Percentiles rank a stretch among this genome's conserved stretches.
Evolutionary conservation across 345 rosid genomes (phyloP).

Genomic region (Sisymbrium irio): DNA sequence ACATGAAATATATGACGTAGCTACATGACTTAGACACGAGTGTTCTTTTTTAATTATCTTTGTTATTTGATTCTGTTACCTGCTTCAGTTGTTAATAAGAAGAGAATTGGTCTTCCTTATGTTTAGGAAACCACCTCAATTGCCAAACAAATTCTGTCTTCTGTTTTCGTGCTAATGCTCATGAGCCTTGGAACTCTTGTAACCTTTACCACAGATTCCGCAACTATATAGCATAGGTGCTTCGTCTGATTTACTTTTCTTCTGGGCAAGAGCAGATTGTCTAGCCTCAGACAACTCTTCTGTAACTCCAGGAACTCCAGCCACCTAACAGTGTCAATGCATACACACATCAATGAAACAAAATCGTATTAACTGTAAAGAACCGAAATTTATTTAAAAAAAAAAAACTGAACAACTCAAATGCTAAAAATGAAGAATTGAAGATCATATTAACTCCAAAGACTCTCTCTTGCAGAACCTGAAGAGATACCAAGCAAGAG

Average conservation of each 20-base stretch:
- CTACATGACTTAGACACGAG: too few relatives aligned
- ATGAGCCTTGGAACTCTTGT: conserved; percentile 82
- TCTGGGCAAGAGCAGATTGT: conserved; percentile 65
- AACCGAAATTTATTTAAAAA: too few relatives aligned
- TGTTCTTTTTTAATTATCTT: too few relatives aligned
- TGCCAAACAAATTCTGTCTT: too few relatives aligned
- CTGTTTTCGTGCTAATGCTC: too few relatives aligned
- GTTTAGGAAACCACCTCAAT: too few relatives aligned
- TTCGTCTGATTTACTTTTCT: conserved; percentile 51
- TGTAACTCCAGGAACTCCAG: conserved; percentile 97
- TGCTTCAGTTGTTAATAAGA: too few relatives aligned
- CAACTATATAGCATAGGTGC: conserved; percentile 77
- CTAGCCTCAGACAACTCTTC: conserved; percentile 74
- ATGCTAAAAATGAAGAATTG: background rate
- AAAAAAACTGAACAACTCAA: background rate
- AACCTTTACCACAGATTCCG: conserved; percentile 68
- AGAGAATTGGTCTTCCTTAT: too few relatives aligned
- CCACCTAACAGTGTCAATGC: conserved; percentile 45
- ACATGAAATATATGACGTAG: too few relatives aligned
- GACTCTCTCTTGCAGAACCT: background rate
- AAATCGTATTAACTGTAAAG: too few relatives aligned
- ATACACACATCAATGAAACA: too few relatives aligned
- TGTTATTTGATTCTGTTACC: too few relatives aligned
- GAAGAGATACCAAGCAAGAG: background rate
- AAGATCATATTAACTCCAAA: background rate